Base-by-base conservation (phyloP, 257 asterid genomes). In the Thymus mandschuricus region DNA sequence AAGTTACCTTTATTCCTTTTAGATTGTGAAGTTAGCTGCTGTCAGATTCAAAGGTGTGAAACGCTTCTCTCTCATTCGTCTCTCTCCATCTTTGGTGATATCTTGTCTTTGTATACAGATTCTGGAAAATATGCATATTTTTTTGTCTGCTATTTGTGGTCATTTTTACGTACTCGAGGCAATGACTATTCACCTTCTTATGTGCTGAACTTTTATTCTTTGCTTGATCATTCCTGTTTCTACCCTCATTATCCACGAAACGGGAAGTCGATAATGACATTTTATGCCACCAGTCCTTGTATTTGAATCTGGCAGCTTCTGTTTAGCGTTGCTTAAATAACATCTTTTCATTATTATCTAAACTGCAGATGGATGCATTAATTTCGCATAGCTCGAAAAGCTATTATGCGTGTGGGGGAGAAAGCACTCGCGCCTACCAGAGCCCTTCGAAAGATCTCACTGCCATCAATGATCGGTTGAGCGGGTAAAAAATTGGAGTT, bases 371-470 rank as follows among this genome's bases (percentile, higher is more conserved):
- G 98, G 99, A 95, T 75, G 96, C 97, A 9, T 62, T 92, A 66
- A 87, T 92, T 66, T 89, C 98, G 46, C 90, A 89, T 74, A 86
- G 94, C 83, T 86, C 97, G 28, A 95, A 90, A 83, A 95, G 99
- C 87, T 89, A 86, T 66, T 95, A 95, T 41, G 98, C 99, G 3
- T 92, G 98, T 69, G 99, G 92, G 63, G 99, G 99, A 71, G 98
- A 95, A 77, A 95, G 99, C 74, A 92, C 99, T 4, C 99, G 87
- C 68, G 97, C 99, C 35, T 95, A 86, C 75, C 99, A 92, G 86
- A 92, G 98, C 88, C 99, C 99, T 58, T 95, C 99, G 34, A 95
- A 95, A 82, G 99, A 95, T 78, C 79, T 95, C 61, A 88, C 89
- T 0, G 93, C 88, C 75, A 95, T 95, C 77, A 95, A 92, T 65